Evolutionary conservation across 2,329 filamentous ascomycete genomes (phyloP), one percentile per base, ranked within the genome.

Genomic region (Aspergillus pseudotamarii): DNA sequence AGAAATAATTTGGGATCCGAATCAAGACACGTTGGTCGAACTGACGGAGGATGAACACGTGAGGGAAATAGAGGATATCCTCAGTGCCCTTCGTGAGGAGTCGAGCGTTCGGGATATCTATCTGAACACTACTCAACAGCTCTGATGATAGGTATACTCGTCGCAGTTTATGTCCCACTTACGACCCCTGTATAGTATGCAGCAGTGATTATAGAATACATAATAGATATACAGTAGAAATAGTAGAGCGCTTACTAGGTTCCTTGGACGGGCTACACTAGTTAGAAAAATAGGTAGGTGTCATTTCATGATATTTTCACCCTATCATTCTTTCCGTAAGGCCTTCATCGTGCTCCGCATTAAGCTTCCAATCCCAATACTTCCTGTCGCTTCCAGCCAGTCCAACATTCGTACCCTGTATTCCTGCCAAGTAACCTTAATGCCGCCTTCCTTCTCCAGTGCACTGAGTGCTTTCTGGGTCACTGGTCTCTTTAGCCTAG

Each of bases 1-100:
- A 21, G 92, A 96, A 61, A 94, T 97, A 58, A 85, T 97, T 50
- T 97, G 92, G 89, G 87, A 90, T 63, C 86, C 93, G 0, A 95
- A 94, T 64, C 87, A 90, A 71, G 93, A 97, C 65, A 94, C 91
- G 0, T 87, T 86, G 74, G 86, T 91, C 21, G 81, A 82, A 9
- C 71, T 94, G 45, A 85, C 89, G 62, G 83, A 85, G 19, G 80
- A 84, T 16, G 82, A 85, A 14, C 83, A 85, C 1, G 83, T 84
- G 0, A 80, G 84, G 57, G 80, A 82, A 21, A 80, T 97, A 32
- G 81, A 83, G 50, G 81, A 84, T 4, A 85, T 96, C 58, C 64
- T 89, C 16, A 73, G 75, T 65, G 64, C 68, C 28, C 64, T 83
- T 46, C 85, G 88, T 62, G 91, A 94, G 57, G 84, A 91, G 61